Evolutionary conservation across 768 basidiomycete genomes (phyloP).

Genomic region (Boletus reticulatus): DNA sequence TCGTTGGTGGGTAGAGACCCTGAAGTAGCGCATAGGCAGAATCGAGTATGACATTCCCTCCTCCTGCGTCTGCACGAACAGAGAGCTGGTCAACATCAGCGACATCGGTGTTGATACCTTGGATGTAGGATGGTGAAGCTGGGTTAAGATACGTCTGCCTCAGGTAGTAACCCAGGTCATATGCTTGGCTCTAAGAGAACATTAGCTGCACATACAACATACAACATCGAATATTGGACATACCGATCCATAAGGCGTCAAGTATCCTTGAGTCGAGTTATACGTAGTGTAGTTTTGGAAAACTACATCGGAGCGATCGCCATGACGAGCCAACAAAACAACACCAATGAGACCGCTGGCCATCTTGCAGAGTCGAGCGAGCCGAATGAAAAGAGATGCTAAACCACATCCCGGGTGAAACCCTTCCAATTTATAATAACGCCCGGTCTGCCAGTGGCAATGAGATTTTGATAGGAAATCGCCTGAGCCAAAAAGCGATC

Average conservation of each 20-base stretch:
- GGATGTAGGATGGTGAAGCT: conserved; percentile 62
- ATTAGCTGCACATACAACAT: background rate
- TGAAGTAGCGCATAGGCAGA: conserved; percentile 80
- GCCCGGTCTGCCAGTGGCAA: background rate
- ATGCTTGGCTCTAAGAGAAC: conserved; percentile 44
- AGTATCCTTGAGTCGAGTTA: conserved; percentile 57
- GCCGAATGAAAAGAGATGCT: background rate
- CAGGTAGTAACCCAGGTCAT: conserved; percentile 56
- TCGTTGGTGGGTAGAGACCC: conserved; percentile 78
- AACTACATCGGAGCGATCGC: conserved; percentile 59
- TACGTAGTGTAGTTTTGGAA: conserved; percentile 77
- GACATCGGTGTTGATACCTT: conserved; percentile 61
- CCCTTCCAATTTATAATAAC: conserved; percentile 8
- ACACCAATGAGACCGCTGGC: conserved; percentile 56
- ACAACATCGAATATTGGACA: conserved; percentile 22
- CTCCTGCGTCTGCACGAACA: conserved; percentile 76
- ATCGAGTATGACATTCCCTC: conserved; percentile 79
- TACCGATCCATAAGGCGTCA: conserved; percentile 74
- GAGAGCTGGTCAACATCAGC: conserved; percentile 68
- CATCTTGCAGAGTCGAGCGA: conserved; percentile 13
- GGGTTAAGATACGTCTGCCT: conserved; percentile 64
- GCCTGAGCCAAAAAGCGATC: background rate
- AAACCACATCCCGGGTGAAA: background rate
- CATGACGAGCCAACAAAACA: conserved; percentile 72
- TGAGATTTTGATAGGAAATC: no score